Evolutionary conservation across 2,329 filamentous ascomycete genomes (phyloP), one percentile per base, ranked within the genome.

Genomic region (Scorias spongiosa): DNA sequence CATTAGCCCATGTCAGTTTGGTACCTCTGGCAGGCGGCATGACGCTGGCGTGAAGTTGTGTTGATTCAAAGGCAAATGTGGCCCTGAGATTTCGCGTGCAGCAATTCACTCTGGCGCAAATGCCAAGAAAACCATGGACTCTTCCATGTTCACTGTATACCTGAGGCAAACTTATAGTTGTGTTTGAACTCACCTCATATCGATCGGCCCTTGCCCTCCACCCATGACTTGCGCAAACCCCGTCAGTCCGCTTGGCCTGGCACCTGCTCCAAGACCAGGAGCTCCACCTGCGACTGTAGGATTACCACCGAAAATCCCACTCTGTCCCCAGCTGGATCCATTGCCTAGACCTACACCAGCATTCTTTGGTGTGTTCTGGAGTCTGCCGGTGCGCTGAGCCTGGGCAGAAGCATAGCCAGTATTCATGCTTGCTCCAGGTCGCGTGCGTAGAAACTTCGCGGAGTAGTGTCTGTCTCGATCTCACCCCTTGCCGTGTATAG

Each of bases 241-340:
- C 18, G 55, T 57, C 17, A 60, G 49, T 48, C 53, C 54, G 41
- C 48, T 48, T 30, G 54, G 53, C 41, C 56, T 51, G 40, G 32
- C 32, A 12, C 12, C 32, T 9, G 44, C 46, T 15, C 44, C 49
- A 39, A 54, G 43, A 26, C 54, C 50, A 26, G 52, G 52, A 18
- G 50, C 48, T 18, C 32, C 14, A 36, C 32, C 32, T 36, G 14
- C 5, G 12, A 12, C 32, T 12, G 12, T 15, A 14, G 32, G 34
- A 18, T 42, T 18, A 28, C 41, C 43, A 9, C 32, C 32, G 4
- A 36, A 37, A 8, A 41, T 30, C 26, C 26, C 45, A 18, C 36
- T 39, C 42, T 44, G 28, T 41, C 70, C 72, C 74, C 74, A 77
- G 57, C 71, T 71, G 48, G 71, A 48, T 54, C 68, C 69, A 53